Conservation (phyloP, 805 yeast species). For the Candida nanaspora region DNA sequence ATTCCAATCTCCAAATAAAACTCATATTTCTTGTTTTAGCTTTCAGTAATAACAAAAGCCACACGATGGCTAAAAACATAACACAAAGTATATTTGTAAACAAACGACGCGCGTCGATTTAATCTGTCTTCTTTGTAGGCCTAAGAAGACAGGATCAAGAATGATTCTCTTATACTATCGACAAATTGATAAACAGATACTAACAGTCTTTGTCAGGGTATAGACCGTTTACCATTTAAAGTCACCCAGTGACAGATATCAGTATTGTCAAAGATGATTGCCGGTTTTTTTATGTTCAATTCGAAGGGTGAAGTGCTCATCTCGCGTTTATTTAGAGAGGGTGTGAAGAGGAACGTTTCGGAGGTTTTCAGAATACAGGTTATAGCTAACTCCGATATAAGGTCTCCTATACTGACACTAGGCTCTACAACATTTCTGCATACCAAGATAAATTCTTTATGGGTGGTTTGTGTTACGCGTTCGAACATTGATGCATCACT, state of each 20-base stretch:
- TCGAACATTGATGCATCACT: slow-evolving; percentile 80
- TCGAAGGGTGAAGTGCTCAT: slow-evolving; percentile 78
- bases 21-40: too few relatives aligned
- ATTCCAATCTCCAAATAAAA: too few relatives aligned
- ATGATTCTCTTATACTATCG: too few relatives aligned
- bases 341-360: slow-evolving; percentile 68
- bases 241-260: neutral
- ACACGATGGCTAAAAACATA: too few relatives aligned
- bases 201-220: too few relatives aligned
- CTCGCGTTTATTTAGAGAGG: slow-evolving; percentile 65
- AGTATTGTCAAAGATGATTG: slow-evolving; percentile 49
- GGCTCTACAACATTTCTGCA: slow-evolving; percentile 92
- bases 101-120: too few relatives aligned
- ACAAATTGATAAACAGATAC: too few relatives aligned
- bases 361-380: slow-evolving; percentile 93
- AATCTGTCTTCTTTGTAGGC: too few relatives aligned
- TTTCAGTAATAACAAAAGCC: too few relatives aligned
- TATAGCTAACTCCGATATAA: slow-evolving; percentile 54
- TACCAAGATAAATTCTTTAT: slow-evolving; percentile 53
- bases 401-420: slow-evolving; percentile 71
- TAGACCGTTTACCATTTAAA: too few relatives aligned
- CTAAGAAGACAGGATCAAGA: too few relatives aligned
- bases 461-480: slow-evolving; percentile 86
- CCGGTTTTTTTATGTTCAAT: slow-evolving; percentile 75
- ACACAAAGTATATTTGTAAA: too few relatives aligned